Conservation (phyloP, 1,139 yeast genomes). For the Suhomyces choctaworum region DNA sequence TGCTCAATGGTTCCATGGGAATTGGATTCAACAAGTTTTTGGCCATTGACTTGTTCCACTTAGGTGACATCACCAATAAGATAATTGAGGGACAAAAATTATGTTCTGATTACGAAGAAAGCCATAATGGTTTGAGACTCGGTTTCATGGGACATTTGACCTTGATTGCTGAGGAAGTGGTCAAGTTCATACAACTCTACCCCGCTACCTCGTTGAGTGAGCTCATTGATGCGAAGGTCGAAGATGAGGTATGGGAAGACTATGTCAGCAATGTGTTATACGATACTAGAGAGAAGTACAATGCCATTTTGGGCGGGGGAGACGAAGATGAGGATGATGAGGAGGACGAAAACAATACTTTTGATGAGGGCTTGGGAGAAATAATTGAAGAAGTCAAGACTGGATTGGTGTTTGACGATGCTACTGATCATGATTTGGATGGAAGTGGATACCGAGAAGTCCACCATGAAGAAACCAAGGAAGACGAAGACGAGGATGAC, state of each 20-base stretch:
- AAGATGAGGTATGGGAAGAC: conserved; percentile 71
- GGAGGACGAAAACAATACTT: conserved; percentile 38
- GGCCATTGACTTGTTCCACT: conserved; percentile 81
- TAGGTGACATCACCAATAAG: conserved; percentile 73
- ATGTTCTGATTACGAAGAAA: conserved; percentile 67
- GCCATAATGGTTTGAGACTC: conserved; percentile 65
- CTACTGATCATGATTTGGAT: conserved; percentile 34
- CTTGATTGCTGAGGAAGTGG: conserved; percentile 94
- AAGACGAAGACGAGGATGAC: conserved; percentile 42
- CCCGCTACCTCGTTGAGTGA: conserved; percentile 62
- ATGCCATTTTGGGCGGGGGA: conserved; percentile 88
- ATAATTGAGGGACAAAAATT: conserved; percentile 80
- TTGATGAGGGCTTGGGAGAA: conserved; percentile 56
- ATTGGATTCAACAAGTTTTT: conserved; percentile 82
- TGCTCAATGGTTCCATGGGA: conserved; percentile 93
- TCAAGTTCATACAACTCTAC: conserved; percentile 81
- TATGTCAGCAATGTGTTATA: conserved; percentile 83
- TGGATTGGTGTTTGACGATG: conserved; percentile 38
- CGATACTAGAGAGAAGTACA: conserved; percentile 90
- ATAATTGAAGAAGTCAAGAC: conserved; percentile 41
- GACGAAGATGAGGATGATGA: conserved; percentile 41
- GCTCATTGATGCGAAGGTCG: conserved; percentile 58
- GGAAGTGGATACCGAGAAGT: conserved; percentile 25
- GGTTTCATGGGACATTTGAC: conserved; percentile 99
- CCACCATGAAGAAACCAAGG: conserved; percentile 19